phyloP scores from a whole-genome alignment of 306 rosid genomes.

The Castanea mollissima region DNA sequence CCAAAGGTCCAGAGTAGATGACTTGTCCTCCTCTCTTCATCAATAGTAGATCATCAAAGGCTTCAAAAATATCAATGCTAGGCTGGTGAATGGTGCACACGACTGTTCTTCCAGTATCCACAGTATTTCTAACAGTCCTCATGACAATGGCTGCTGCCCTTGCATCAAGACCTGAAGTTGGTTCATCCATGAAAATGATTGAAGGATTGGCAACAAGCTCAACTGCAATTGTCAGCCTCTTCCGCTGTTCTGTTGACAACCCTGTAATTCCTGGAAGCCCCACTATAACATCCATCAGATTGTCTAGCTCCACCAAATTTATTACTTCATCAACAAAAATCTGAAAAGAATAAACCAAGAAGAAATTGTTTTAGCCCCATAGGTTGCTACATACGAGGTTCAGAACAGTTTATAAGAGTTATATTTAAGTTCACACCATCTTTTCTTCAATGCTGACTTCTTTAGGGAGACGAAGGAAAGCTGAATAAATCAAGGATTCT shows the following conservation, averaged over 20 bases:
- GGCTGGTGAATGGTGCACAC: constrained; percentile 99
- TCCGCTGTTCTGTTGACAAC: constrained; percentile 93
- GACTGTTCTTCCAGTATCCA: constrained; percentile 98
- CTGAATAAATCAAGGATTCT: constrained; percentile 91
- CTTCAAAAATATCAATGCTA: constrained; percentile 97
- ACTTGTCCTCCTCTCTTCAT: constrained; percentile 97
- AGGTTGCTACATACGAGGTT: not conserved
- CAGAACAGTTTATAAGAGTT: constrained; percentile 4
- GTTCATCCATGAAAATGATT: constrained; percentile 98
- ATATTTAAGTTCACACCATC: constrained; percentile 45
- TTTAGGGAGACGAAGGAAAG: constrained; percentile 92
- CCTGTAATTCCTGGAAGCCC: constrained; percentile 97
- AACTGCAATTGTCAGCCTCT: constrained; percentile 90
- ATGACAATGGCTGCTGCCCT: constrained; percentile 99
- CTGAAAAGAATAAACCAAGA: constrained; percentile 33
- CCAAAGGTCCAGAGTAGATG: constrained; percentile 86
- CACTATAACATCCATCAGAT: constrained; percentile 81
- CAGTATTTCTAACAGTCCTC: constrained; percentile 98
- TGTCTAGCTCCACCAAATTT: constrained; percentile 80
- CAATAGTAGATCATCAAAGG: constrained; percentile 87
- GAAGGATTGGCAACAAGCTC: constrained; percentile 99
- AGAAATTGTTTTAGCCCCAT: constrained; percentile 15
- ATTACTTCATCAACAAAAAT: constrained; percentile 89
- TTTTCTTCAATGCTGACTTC: constrained; percentile 74
- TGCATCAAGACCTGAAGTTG: constrained; percentile 98